Evolutionary conservation across 2,329 filamentous ascomycete species (phyloP), one percentile per base, ranked within the genome.

Genomic region (Plectosphaerella cucumerina): DNA sequence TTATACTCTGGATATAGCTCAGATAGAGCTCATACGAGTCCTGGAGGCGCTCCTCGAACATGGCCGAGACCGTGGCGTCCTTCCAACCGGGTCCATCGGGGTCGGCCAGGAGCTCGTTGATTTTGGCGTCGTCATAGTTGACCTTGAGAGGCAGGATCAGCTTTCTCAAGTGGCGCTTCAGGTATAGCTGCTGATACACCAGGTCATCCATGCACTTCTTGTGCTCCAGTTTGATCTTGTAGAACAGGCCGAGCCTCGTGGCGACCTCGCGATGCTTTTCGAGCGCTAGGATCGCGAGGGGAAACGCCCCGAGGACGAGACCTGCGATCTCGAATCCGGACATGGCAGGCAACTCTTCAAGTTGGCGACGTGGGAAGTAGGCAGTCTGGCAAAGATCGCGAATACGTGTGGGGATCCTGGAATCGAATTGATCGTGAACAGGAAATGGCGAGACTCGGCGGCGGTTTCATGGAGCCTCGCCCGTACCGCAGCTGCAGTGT

Each of bases 81-180:
- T 55, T 56, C 60, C 59, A 63, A 4, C 20, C 26, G 5, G 45
- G 44, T 1, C 57, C 56, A 3, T 56, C 56, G 0, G 58, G 60
- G 12, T 58, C 44, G 3, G 47, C 23, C 2, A 60, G 44, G 22
- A 63, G 33, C 17, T 52, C 33, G 15, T 53, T 18, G 22, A 62
- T 43, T 39, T 48, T 43, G 17, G 37, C 45, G 14, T 60, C 56
- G 18, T 63, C 58, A 21, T 44, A 21, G 42, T 44, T 44, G 5
- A 50, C 41, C 6, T 57, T 50, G 0, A 62, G 33, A 4, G 60
- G 60, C 2, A 62, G 47, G 2, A 65, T 42, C 2, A 65, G 55
- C 23, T 50, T 49, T 44, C 49, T 57, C 44, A 62, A 45, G 37
- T 61, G 53, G 2, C 37, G 17, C 14, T 34, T 49, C 22, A 60